Evolutionary conservation across 495 filamentous ascomycete species (phyloP).

Genomic region (Penicillium psychrofluorescens): DNA sequence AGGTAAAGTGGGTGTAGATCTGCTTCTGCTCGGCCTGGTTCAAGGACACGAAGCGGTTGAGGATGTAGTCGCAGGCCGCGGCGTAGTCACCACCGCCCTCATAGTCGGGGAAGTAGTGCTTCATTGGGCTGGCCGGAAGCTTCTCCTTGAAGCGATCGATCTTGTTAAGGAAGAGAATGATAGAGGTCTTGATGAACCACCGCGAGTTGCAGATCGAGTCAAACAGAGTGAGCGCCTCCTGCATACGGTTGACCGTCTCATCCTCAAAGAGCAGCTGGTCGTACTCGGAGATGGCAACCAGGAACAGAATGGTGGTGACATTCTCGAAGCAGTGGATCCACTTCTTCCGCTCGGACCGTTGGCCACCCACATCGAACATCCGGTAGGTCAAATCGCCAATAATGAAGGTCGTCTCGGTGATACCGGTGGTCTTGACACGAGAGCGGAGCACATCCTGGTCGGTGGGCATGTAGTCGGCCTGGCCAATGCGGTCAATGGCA

Average conservation of each 20-base stretch:
- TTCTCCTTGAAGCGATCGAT: conserved; percentile 99
- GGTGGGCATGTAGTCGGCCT: conserved; percentile 89
- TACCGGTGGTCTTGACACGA: conserved; percentile 98
- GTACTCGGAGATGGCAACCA: conserved; percentile 98
- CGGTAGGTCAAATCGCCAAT: conserved; percentile 96
- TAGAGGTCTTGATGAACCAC: conserved; percentile 99
- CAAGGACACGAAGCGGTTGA: conserved; percentile 92
- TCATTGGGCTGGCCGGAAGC: conserved; percentile 97
- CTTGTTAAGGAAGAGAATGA: conserved; percentile 99
- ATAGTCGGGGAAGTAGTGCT: conserved; percentile 99
- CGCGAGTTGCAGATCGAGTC: conserved; percentile 99
- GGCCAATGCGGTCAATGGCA: conserved; percentile 85
- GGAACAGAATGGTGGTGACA: conserved; percentile 95
- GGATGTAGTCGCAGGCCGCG: conserved; percentile 91
- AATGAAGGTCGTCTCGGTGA: conserved; percentile 97
- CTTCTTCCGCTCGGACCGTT: conserved; percentile 99
- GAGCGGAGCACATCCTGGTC: conserved; percentile 97
- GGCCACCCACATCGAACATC: conserved; percentile 99
- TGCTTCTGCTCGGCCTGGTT: conserved; percentile 99
- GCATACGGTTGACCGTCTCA: conserved; percentile 87
- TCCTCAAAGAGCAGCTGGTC: conserved; percentile 98
- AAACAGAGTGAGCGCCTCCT: conserved; percentile 95
- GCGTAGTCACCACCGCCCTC: conserved; percentile 89
- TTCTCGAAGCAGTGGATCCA: conserved; percentile 99
- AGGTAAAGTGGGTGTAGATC: conserved; percentile 99